phyloP scores from a whole-genome alignment of 176 grass and related monocot species.

The Musa acuminata region DNA sequence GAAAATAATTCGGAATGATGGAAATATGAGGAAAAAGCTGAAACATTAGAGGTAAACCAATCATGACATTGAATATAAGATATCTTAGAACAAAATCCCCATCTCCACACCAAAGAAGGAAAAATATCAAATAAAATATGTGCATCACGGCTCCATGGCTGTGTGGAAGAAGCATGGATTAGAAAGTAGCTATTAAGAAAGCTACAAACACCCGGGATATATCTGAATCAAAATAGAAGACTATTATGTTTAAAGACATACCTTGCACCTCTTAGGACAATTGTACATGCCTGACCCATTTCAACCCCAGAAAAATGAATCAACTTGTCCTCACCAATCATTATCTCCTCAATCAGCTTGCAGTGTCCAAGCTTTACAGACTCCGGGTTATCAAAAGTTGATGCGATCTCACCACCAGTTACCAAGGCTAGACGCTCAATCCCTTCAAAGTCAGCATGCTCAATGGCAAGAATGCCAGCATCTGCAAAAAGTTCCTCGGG shows the following conservation, averaged over 20 bases:
- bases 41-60: too few relatives aligned
- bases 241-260: slow-evolving; percentile 11
- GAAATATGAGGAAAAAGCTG: too few relatives aligned
- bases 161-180: background rate
- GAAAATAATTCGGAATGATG: too few relatives aligned
- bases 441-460: slow-evolving; percentile 97
- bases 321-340: slow-evolving; percentile 91
- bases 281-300: slow-evolving; percentile 93
- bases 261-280: slow-evolving; percentile 89
- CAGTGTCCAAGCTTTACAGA: slow-evolving; percentile 92
- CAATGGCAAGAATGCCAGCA: slow-evolving; percentile 77
- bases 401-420: slow-evolving; percentile 89
- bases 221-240: background rate
- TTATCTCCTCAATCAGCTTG: slow-evolving; percentile 95
- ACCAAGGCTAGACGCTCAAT: slow-evolving; percentile 83
- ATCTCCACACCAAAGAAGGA: too few relatives aligned
- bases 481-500: slow-evolving; percentile 94
- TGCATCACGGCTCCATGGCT: too few relatives aligned
- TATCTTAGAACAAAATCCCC: too few relatives aligned
- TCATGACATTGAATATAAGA: too few relatives aligned
- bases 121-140: too few relatives aligned
- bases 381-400: slow-evolving; percentile 90
- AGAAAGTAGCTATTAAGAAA: background rate
- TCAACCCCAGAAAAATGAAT: slow-evolving; percentile 81
- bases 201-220: too few relatives aligned